phyloP scores from a whole-genome alignment of 169 alveolate genomes.

The Theileria annulata region DNA sequence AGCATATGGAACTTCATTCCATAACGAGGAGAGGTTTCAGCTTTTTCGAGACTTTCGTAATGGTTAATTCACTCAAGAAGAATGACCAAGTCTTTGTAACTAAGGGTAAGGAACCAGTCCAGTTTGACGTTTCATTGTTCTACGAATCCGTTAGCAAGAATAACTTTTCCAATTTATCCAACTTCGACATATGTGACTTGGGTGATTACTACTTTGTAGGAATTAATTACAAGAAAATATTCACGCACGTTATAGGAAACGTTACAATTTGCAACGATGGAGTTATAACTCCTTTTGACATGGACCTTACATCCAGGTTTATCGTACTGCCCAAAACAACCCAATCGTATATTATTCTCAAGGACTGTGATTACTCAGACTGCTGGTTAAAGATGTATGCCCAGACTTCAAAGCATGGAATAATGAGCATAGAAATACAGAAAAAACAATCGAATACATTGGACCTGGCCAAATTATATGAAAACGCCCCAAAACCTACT shows the following conservation, averaged over 20 bases:
- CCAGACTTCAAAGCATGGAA: not conserved
- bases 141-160: not conserved
- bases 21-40: not conserved
- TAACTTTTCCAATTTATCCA: not conserved
- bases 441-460: not conserved
- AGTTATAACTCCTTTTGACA: slow-evolving; percentile 10
- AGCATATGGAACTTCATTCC: not conserved
- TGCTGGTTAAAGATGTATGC: slow-evolving; percentile 1
- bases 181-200: slow-evolving; percentile 19
- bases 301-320: slow-evolving; percentile 11
- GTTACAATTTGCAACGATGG: slow-evolving; percentile 12
- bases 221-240: slow-evolving; percentile 26
- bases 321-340: slow-evolving; percentile 10
- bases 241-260: slow-evolving; percentile 27
- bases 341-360: slow-evolving; percentile 6
- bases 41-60: not conserved
- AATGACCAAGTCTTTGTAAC: slow-evolving; percentile 17
- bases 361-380: slow-evolving; percentile 15
- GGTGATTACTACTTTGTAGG: slow-evolving; percentile 35
- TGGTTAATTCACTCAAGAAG: not conserved
- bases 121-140: not conserved
- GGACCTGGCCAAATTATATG: not conserved
- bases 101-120: slow-evolving; percentile 33
- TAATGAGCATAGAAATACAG: slow-evolving; percentile 8
- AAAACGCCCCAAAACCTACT: not conserved